Conservation (phyloP, 73 alveolate species). For the Paramecium bursaria region DNA sequence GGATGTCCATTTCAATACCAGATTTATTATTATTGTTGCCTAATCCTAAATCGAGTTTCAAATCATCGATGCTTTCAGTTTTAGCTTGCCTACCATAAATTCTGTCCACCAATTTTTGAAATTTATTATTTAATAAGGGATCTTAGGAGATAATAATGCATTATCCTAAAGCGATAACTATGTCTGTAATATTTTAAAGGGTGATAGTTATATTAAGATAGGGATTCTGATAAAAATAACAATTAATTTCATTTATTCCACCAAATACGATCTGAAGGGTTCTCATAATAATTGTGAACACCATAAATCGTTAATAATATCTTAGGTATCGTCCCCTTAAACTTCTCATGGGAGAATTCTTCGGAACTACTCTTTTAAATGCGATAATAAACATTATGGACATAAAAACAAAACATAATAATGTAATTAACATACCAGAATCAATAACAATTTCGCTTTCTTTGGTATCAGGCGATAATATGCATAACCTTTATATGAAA, state of each 20-base stretch:
- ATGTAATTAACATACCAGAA: neutral
- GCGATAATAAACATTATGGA: neutral
- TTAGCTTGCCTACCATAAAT: too few species aligned
- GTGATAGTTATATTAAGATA: slow-evolving; percentile 1
- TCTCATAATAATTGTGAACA: slow-evolving; percentile 7
- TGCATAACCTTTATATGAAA: slow-evolving; percentile 2
- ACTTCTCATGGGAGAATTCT: slow-evolving; percentile 3
- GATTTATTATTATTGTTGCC: neutral
- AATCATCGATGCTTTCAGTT: too few species aligned
- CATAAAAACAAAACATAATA: slow-evolving; percentile 1
- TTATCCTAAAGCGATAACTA: neutral
- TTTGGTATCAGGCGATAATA: neutral
- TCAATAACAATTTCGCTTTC: neutral
- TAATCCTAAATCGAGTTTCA: neutral
- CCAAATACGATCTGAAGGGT: neutral
- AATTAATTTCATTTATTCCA: slow-evolving; percentile 30
- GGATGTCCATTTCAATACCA: too few species aligned
- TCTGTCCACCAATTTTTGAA: neutral
- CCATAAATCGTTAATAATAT: slow-evolving; percentile 42
- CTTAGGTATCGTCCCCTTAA: slow-evolving; percentile 28
- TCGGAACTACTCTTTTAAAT: slow-evolving; percentile 29
- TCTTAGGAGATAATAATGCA: neutral
- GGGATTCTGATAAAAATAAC: neutral
- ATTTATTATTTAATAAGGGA: neutral
- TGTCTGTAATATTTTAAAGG: neutral